These are phyloP conservation scores for Fusarium pseudocircinatum DNA, from an alignment of 2,329 filamentous ascomycete genomes.

Conservation along the genomic window DNA sequence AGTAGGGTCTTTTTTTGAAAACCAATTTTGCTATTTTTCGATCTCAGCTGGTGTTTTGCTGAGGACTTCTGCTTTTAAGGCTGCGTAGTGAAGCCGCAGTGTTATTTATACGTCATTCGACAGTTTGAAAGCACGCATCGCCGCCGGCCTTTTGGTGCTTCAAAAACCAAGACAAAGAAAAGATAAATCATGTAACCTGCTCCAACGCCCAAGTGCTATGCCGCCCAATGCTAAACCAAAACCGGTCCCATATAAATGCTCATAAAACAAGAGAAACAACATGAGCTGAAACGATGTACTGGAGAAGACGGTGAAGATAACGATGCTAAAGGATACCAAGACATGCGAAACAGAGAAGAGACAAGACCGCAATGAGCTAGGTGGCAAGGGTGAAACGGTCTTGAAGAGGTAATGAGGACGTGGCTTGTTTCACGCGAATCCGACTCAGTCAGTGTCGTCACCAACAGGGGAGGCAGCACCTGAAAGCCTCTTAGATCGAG, in stretches of 20 bases:
- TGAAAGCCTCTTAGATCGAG: conserved; percentile 44
- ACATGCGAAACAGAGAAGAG: conserved; percentile 14
- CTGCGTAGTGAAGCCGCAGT: conserved; percentile 17
- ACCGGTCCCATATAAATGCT: conserved; percentile 39
- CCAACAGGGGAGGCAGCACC: conserved; percentile 51
- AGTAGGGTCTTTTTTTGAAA: background rate
- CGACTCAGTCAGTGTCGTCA: conserved; percentile 48
- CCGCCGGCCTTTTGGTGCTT: conserved; percentile 27
- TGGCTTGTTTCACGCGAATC: conserved; percentile 20
- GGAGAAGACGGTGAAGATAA: conserved; percentile 21
- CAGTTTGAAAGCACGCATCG: conserved; percentile 24
- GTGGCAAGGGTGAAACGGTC: conserved; percentile 13
- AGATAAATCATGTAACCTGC: conserved; percentile 32
- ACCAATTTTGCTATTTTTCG: conserved; percentile 39
- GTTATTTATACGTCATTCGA: conserved; percentile 21
- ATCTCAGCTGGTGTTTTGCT: conserved; percentile 30
- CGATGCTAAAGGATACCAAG: conserved; percentile 3
- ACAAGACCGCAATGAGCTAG: conserved; percentile 6
- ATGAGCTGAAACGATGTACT: conserved; percentile 22
- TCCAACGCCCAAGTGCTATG: conserved; percentile 40
- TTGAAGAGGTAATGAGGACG: conserved; percentile 13
- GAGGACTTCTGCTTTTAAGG: conserved; percentile 13
- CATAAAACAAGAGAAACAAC: conserved; percentile 32
- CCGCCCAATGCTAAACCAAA: conserved; percentile 35
- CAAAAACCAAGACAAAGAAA: conserved; percentile 21